Evolutionary conservation across 2,329 filamentous ascomycete genomes (phyloP), one percentile per base, ranked within the genome.

Genomic region (Claviceps monticola): DNA sequence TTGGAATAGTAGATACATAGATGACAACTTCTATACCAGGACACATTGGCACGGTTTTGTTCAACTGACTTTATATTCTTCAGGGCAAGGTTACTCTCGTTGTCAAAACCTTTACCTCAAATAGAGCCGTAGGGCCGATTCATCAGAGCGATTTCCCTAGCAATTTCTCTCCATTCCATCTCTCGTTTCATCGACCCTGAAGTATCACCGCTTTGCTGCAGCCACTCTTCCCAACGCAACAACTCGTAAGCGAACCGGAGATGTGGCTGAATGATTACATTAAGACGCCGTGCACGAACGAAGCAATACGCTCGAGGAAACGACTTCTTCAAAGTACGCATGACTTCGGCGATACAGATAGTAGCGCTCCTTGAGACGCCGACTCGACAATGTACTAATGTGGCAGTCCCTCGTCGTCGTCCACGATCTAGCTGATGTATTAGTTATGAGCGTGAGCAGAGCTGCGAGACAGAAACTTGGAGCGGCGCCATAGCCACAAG

Each of bases 281-380:
- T 98, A 47, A 98, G 74, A 55, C 93, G 78, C 50, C 93, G 80
- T 19, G 93, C 93, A 36, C 93, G 83, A 39, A 98, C 93, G 66
- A 91, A 97, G 66, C 93, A 97, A 68, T 98, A 98, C 54, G 93
- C 93, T 51, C 87, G 79, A 13, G 93, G 89, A 60, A 97, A 91
- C 0, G 88, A 93, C 57, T 96, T 71, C 21, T 80, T 75, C 59
- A 88, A 68, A 26, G 84, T 75, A 38, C 84, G 82, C 93, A 98
- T 98, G 38, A 97, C 88, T 67, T 97, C 90, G n/a, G 93, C 93
- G 61, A 98, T 98, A 65, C 93, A 97, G 55, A 98, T 96, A 1
- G 91, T 98, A 13, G 93, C 93, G 56, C 88, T 95, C 49, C 93
- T 81, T 49, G 90, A 96, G 51, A 98, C 93, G 47, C 93, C 93